Conservation (phyloP, 2,329 filamentous ascomycete species). For the Dactylellina drechsleri region DNA sequence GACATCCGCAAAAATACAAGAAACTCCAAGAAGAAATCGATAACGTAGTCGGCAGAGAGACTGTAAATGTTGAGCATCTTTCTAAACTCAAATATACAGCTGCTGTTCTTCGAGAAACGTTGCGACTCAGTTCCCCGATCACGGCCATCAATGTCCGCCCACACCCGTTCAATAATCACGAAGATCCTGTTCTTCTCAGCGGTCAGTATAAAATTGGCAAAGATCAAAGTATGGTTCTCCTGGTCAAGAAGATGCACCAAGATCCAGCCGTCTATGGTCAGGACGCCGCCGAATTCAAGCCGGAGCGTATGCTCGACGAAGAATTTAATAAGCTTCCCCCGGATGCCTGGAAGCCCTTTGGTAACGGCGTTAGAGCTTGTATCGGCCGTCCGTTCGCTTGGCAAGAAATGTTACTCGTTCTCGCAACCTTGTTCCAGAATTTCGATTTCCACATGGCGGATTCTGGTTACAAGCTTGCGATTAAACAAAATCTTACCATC, state of each 20-base stretch:
- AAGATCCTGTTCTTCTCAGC: slow-evolving; percentile 65
- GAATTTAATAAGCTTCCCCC: slow-evolving; percentile 73
- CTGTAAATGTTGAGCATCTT: slow-evolving; percentile 71
- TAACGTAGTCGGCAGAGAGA: slow-evolving; percentile 69
- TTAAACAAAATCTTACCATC: slow-evolving; percentile 70
- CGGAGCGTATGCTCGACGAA: slow-evolving; percentile 77
- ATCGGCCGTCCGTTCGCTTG: slow-evolving; percentile 79
- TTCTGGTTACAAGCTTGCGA: slow-evolving; percentile 68
- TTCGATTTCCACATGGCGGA: slow-evolving; percentile 75
- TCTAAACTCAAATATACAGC: slow-evolving; percentile 73
- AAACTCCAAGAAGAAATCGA: slow-evolving; percentile 77
- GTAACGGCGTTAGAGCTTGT: slow-evolving; percentile 75
- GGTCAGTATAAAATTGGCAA: slow-evolving; percentile 72
- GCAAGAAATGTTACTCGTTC: slow-evolving; percentile 74
- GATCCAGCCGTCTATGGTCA: slow-evolving; percentile 74
- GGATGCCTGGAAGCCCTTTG: slow-evolving; percentile 78
- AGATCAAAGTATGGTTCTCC: slow-evolving; percentile 65
- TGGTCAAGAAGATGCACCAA: slow-evolving; percentile 69
- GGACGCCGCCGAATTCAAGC: slow-evolving; percentile 73
- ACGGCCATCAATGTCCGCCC: slow-evolving; percentile 69
- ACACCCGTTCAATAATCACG: slow-evolving; percentile 64
- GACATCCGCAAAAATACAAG: slow-evolving; percentile 69
- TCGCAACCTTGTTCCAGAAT: slow-evolving; percentile 74
- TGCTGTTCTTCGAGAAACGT: slow-evolving; percentile 73
- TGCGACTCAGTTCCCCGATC: slow-evolving; percentile 72